phyloP scores from a whole-genome alignment of 768 basidiomycete species.

The Pisolithus albus region DNA sequence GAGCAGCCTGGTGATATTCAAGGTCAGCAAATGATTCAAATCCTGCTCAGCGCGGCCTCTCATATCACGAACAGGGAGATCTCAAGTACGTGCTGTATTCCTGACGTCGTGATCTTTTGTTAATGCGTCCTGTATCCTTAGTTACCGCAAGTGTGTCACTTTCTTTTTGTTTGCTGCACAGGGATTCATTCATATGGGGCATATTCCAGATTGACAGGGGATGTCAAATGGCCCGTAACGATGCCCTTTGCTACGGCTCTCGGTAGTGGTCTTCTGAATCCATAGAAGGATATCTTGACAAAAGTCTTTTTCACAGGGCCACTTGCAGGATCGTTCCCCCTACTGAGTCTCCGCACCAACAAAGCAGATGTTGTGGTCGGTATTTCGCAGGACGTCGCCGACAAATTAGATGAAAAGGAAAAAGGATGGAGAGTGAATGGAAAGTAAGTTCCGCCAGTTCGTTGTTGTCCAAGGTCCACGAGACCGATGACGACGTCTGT shows the following conservation, averaged over 20 bases:
- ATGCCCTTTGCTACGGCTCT: slow-evolving; percentile 70
- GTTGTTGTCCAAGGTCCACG: neutral
- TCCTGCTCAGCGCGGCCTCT: neutral
- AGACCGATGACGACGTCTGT: slow-evolving; percentile 1
- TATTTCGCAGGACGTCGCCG: slow-evolving; percentile 56
- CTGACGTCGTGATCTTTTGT: slow-evolving; percentile 1
- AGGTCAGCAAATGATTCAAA: slow-evolving; percentile 36
- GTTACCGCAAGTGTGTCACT: slow-evolving; percentile 68
- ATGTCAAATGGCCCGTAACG: slow-evolving; percentile 79
- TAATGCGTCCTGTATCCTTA: slow-evolving; percentile 19
- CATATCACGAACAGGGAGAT: slow-evolving; percentile 53
- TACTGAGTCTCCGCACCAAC: slow-evolving; percentile 84
- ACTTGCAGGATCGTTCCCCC: slow-evolving; percentile 67
- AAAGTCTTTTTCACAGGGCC: slow-evolving; percentile 44
- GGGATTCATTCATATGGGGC: slow-evolving; percentile 1
- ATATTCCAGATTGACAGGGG: slow-evolving; percentile 70
- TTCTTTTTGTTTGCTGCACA: slow-evolving; percentile 16
- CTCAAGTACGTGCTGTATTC: slow-evolving; percentile 59
- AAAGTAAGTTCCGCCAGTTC: slow-evolving; percentile 41
- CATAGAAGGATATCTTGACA: neutral
- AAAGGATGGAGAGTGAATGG: slow-evolving; percentile 78
- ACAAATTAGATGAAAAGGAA: slow-evolving; percentile 55
- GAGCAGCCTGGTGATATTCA: slow-evolving; percentile 76
- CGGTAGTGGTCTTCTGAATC: slow-evolving; percentile 34
- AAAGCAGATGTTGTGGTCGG: slow-evolving; percentile 95